phyloP scores from a whole-genome alignment of 225 moss, liverwort and hornwort genomes.

The Bryoerythrophyllum caledonicum region DNA sequence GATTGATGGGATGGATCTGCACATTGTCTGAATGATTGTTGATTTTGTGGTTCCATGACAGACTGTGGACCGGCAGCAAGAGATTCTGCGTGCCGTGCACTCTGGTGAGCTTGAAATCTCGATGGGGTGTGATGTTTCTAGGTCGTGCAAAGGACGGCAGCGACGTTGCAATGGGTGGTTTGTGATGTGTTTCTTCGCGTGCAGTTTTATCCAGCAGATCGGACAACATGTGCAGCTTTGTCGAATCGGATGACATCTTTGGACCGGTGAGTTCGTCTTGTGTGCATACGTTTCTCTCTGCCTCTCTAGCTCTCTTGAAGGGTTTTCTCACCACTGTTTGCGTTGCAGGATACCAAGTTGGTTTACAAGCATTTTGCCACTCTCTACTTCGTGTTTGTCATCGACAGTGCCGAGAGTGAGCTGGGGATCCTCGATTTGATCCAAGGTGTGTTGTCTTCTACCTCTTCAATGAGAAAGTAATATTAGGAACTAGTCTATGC shows the following conservation, averaged over 20 bases:
- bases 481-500: not conserved
- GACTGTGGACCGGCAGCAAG: constrained; percentile 92
- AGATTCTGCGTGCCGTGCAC: constrained; percentile 65
- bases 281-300: not conserved
- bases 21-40: not conserved
- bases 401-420: constrained; percentile 91
- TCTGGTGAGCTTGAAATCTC: constrained; percentile 53
- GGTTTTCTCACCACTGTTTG: constrained; percentile 9
- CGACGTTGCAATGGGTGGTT: too few species aligned
- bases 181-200: constrained; percentile 31
- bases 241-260: constrained; percentile 91
- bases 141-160: too few species aligned
- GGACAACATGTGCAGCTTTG: constrained; percentile 80
- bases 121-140: not conserved
- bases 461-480: not conserved
- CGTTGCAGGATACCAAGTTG: constrained; percentile 80
- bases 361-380: constrained; percentile 99
- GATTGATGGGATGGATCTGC: not conserved
- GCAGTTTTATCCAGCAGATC: constrained; percentile 88
- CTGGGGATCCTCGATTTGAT: constrained; percentile 92
- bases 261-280: constrained; percentile 71
- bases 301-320: not conserved
- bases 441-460: constrained; percentile 61
- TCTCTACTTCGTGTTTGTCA: constrained; percentile 89
- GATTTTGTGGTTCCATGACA: constrained; percentile 35